A percentile compares a stretch with the other conserved stretches of the same genome.
Conservation (phyloP, 495 filamentous ascomycete genomes). For the Penicillium crystallinum region DNA sequence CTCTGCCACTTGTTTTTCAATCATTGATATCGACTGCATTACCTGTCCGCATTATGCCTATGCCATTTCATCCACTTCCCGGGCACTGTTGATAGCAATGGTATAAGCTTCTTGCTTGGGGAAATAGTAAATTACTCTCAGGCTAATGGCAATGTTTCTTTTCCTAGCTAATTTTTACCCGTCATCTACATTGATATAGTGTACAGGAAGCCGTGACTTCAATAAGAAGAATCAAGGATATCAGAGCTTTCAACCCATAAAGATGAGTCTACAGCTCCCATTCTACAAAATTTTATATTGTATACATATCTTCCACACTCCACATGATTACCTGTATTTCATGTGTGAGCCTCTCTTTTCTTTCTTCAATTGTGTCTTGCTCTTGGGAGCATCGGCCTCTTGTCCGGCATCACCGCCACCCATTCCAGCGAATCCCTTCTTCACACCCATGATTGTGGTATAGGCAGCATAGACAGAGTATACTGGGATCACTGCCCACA, state of each 20-base stretch:
- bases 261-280: not conserved
- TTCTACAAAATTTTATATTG: not conserved
- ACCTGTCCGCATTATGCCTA: no score
- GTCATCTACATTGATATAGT: no score
- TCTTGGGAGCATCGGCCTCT: constrained; percentile 31
- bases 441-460: constrained; percentile 57
- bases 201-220: no score
- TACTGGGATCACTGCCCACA: constrained; percentile 63
- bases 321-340: constrained; percentile 35
- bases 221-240: not conserved
- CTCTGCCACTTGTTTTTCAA: no score
- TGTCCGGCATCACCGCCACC: constrained; percentile 26
- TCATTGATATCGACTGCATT: no score
- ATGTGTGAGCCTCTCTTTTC: constrained; percentile 53
- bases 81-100: no score
- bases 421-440: constrained; percentile 60
- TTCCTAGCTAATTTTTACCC: no score
- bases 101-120: no score
- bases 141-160: no score
- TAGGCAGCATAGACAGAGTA: constrained; percentile 69
- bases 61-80: no score
- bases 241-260: not conserved
- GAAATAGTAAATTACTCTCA: no score
- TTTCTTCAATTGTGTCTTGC: constrained; percentile 59
- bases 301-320: not conserved